phyloP scores from a whole-genome alignment of 2,329 filamentous ascomycete species.

The Alternaria metachromatica region DNA sequence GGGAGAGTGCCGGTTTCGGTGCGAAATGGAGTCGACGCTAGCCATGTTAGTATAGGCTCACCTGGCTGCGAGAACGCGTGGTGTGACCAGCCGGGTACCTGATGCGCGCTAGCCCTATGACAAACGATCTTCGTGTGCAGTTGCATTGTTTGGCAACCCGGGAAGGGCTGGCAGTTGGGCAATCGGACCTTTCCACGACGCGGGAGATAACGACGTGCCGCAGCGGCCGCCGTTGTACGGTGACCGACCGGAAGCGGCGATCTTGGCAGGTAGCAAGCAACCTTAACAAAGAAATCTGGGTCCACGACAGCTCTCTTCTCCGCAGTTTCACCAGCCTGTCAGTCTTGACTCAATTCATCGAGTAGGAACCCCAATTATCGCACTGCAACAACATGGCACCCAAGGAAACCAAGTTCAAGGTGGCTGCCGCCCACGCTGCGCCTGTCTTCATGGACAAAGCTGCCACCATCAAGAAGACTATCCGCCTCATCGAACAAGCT shows the following conservation, averaged over 20 bases:
- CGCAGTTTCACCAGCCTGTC: background rate
- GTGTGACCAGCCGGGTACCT: background rate
- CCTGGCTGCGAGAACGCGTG: background rate
- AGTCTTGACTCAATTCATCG: background rate
- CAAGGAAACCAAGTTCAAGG: conserved; percentile 41
- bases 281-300: background rate
- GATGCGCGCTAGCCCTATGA: background rate
- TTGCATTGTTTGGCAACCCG: background rate
- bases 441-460: conserved; percentile 49
- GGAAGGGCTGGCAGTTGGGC: background rate
- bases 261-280: background rate
- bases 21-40: background rate
- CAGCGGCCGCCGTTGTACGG: background rate
- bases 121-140: background rate
- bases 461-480: conserved; percentile 42
- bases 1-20: background rate
- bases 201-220: conserved; percentile 2
- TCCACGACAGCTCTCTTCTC: background rate
- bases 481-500: conserved; percentile 44
- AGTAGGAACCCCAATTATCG: background rate
- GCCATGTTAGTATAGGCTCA: background rate
- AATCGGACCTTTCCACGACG: background rate
- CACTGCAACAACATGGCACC: conserved; percentile 19
- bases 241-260: background rate
- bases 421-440: conserved; percentile 47